Base-by-base conservation (phyloP, 2,329 filamentous ascomycete genomes). In the Curvularia sp. region DNA sequence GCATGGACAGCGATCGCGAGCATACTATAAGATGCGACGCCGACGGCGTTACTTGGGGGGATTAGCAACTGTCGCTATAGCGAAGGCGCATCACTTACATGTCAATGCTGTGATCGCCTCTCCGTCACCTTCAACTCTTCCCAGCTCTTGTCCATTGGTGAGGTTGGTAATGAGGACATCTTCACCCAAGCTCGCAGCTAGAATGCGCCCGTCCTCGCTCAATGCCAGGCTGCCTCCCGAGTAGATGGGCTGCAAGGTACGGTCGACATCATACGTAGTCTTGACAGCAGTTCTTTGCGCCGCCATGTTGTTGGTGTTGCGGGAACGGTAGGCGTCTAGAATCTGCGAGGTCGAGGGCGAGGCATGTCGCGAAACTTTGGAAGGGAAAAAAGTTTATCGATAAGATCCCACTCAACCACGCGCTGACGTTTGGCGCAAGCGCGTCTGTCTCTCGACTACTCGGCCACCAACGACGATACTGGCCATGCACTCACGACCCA, bases 1-100 rank as follows among this genome's bases (percentile, higher is more conserved):
- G 90, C 93, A 98, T 96, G 6, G 93, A 93, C 54, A 97, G 84
- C n/a, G 94, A 98, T 66, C 94, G 89, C 18, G 95, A 99, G 81
- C 93, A 98, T 67, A 96, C 82, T 64, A 97, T 88, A 55, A 98
- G 85, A 77, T 97, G 92, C 26, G 92, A 93, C 8, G 88, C 92
- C 61, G 91, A 92, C 0, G 93, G 93, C 0, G 94, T 96, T 67
- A 99, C 90, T 92, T 67, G 62, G 62, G 48, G 71, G 57, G 71
- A 44, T 64, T 44, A 61, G 67, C 55, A 55, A 18, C 5, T 33
- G 33, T 9, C 30, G 57, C 2, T 8, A 4, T 18, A 44, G 28
- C 15, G 18, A 4, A 31, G 38, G 26, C 8, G 26, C 43, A 30
- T 9, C 15, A 35, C 79, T 65, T 78, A 90, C 88, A 78, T 44